A percentile compares a stretch with the other conserved stretches of the same genome.
Conservation (phyloP, 108 stramenopile species). For the Discostella stelligeroides region DNA sequence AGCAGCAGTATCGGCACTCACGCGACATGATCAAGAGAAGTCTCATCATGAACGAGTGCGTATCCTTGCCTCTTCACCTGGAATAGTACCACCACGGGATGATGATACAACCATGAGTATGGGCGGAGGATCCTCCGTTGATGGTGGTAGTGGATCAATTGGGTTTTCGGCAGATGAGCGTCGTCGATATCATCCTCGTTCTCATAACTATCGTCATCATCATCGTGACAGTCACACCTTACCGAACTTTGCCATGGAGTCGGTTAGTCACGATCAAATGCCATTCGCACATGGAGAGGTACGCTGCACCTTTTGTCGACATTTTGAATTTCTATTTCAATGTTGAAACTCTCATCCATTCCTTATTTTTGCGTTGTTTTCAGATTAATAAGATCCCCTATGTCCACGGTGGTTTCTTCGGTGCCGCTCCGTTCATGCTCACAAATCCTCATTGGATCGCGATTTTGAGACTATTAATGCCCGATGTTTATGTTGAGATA, state of each 20-base stretch:
- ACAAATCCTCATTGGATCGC: slow-evolving; percentile 79
- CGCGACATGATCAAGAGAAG: slow-evolving; percentile 34
- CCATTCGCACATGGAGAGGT: slow-evolving; percentile 56
- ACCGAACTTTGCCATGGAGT: slow-evolving; percentile 59
- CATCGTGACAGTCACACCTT: slow-evolving; percentile 41
- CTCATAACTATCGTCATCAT: slow-evolving; percentile 4
- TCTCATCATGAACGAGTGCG: slow-evolving; percentile 52
- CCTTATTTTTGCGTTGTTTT: too few species aligned
- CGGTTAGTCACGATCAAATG: slow-evolving; percentile 71
- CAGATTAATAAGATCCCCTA: slow-evolving; percentile 72
- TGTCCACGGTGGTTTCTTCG: slow-evolving; percentile 90
- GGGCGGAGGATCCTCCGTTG: slow-evolving; percentile 8
- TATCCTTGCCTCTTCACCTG: slow-evolving; percentile 31
- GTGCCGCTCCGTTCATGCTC: slow-evolving; percentile 86
- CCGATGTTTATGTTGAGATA: slow-evolving; percentile 88
- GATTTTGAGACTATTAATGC: slow-evolving; percentile 77
- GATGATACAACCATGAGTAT: slow-evolving; percentile 8
- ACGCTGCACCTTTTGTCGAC: too few species aligned
- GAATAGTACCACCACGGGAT: background rate
- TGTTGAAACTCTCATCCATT: too few species aligned
- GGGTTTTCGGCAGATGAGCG: slow-evolving; percentile 7
- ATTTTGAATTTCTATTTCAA: too few species aligned
- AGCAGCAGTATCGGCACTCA: slow-evolving; percentile 31
- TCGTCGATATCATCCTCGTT: slow-evolving; percentile 11
- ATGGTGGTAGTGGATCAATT: slow-evolving; percentile 12